phyloP scores from a whole-genome alignment of 2,329 filamentous ascomycete species.

The Curvularia spicifera region DNA sequence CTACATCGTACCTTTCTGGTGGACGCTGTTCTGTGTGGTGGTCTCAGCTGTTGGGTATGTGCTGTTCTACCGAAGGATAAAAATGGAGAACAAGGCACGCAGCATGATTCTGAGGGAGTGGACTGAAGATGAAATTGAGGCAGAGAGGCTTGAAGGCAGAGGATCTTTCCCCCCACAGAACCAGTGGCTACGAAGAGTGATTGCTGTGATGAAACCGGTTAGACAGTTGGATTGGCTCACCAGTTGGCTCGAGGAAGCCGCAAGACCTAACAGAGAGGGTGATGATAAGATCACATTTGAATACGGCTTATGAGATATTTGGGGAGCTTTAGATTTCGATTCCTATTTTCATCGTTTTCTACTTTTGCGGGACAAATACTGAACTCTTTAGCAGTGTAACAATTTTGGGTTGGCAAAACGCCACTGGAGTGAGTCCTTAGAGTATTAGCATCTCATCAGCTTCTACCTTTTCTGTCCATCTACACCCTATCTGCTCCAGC shows the following conservation, averaged over 20 bases:
- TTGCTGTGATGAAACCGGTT: conserved; percentile 14
- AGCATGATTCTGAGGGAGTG: conserved; percentile 41
- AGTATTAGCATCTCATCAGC: background rate
- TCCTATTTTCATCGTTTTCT: background rate
- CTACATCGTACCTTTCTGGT: conserved; percentile 54
- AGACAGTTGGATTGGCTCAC: conserved; percentile 28
- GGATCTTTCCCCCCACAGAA: conserved; percentile 42
- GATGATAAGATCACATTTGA: conserved; percentile 57
- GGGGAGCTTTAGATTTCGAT: too few species aligned
- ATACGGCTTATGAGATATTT: conserved; percentile 43
- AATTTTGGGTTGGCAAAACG: background rate
- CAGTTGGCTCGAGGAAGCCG: conserved; percentile 45
- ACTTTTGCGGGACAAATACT: background rate
- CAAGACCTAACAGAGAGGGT: conserved; percentile 46
- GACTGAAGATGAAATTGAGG: conserved; percentile 51
- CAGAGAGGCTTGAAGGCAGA: conserved; percentile 37
- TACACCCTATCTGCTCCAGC: conserved; percentile 19
- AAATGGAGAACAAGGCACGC: conserved; percentile 49
- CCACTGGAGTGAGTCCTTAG: background rate
- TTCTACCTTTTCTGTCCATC: background rate
- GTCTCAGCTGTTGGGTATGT: conserved; percentile 52
- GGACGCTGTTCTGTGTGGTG: conserved; percentile 50
- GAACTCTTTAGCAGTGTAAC: background rate
- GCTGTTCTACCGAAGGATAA: conserved; percentile 47
- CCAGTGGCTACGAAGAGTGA: conserved; percentile 21